Base-by-base conservation (phyloP, 2,329 filamentous ascomycete species). In the Chrysoporthe cubensis region DNA sequence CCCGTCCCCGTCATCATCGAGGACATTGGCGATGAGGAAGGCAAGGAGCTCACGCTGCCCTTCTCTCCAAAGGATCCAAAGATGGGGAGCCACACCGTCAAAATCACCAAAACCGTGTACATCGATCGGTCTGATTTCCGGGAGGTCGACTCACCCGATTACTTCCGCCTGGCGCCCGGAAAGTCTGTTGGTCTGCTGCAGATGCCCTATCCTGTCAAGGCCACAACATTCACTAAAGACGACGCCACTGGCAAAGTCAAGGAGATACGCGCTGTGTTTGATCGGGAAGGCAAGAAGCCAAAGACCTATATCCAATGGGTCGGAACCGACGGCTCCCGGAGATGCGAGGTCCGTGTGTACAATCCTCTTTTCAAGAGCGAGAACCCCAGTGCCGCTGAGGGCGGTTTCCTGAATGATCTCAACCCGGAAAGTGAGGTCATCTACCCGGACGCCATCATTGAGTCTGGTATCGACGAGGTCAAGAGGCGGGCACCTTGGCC, bases 1-100 rank as follows among this genome's bases (percentile, higher is more conserved):
- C 95, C 95, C 0, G 83, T 97, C 58, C 90, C 89, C 44, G 89
- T 97, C 14, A 83, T 93, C 42, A 93, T 97, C 68, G 91, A 96
- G 72, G 91, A 95, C 74, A 84, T 91, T 0, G 85, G 90, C 16
- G 90, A 92, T 65, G 84, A 91, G 63, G 87, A 92, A 42, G 79
- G 77, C 7, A 71, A 77, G 57, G 86, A 91, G 69, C 77, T 95
- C 3, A 86, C 87, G 2, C 82, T 92, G 8, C 93, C 94, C 0
- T 97, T 97, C 68, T 76, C 75, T 13, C 73, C 76, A 46, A 77
- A 76, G 72, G 72, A 75, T 63, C 69, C 75, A 0, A 72, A 71
- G 26, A 76, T 76, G 75, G 76, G 76, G 63, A 71, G 72, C 50
- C 78, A 79, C 73, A 74, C 70, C 48, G 73, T 80, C 68, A 77